Base-by-base conservation (phyloP, 2,329 filamentous ascomycete species). In the Colletotrichum falcatum region DNA sequence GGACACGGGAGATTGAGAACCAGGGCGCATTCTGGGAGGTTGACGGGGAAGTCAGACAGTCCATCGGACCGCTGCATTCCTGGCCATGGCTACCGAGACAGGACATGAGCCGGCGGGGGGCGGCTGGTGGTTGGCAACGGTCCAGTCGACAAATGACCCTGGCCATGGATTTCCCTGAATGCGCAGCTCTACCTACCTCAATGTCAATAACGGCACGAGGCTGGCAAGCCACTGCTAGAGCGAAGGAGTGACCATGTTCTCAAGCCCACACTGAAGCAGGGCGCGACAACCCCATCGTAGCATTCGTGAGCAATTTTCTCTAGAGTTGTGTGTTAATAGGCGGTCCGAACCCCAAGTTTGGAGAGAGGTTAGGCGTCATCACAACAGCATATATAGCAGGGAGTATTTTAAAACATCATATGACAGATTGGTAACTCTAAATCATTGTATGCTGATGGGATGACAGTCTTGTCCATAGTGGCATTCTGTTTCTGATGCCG, bases 31-130 rank as follows among this genome's bases (percentile, higher is more conserved):
- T 26, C 59, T 46, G 64, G 35, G 35, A 37, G 5, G 18, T 39
- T 8, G 44, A 35, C 48, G 33, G 28, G 18, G 51, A 58, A 37
- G 11, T 33, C 5, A 54, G 44, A 67, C 51, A 51, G 64, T 14
- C 39, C 39, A 67, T 59, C 56, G 16, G 37, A 35, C 58, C 20
- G 16, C 7, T 39, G 14, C 64, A 70, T 70, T 70, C 51, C 64
- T 53, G n/a, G 8, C n/a, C 7, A 20, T 20, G 67, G 67, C 64
- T 59, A 56, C 37, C 1, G 11, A 49, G 42, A 18, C 11, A 44
- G 3, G 28, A 8, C 18, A 12, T 58, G 42, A 8, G 55, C 42
- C 44, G 51, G 39, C 28, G 18, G n/a, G 28, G 37, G 23, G n/a
- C 56, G n/a, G 3, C 23, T 58, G 35, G 67, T 62, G 67, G 58